Evolutionary conservation across 129 eudicot genomes (phyloP).

Genomic region (Sambucus nigra): DNA sequence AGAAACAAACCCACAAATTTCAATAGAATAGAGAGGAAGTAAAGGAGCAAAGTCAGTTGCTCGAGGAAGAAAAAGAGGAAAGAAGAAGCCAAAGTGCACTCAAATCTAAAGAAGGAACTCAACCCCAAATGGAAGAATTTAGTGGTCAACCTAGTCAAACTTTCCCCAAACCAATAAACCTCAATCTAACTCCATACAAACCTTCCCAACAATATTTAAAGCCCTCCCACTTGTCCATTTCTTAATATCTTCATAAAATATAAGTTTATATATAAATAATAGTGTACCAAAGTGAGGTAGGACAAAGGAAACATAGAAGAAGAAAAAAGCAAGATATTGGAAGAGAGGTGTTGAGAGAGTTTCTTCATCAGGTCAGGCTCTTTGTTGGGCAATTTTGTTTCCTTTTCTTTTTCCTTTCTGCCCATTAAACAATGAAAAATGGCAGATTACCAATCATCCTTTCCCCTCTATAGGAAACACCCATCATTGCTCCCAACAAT

Average conservation of each 20-base stretch:
- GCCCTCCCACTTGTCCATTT: slow-evolving; percentile 2
- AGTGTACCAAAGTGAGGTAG: slow-evolving; percentile 12
- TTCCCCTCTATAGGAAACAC: slow-evolving; percentile 43
- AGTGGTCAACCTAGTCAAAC: slow-evolving; percentile 26
- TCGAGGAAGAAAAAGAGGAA: slow-evolving; percentile 61
- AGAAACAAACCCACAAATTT: slow-evolving; percentile 40
- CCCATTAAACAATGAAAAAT: slow-evolving; percentile 27
- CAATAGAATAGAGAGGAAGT: slow-evolving; percentile 29
- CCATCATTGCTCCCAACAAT: slow-evolving; percentile 45
- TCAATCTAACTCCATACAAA: slow-evolving; percentile 15
- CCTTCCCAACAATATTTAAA: slow-evolving; percentile 13
- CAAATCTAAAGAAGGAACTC: slow-evolving; percentile 20
- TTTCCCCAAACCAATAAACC: slow-evolving; percentile 20
- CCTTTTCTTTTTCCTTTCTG: slow-evolving; percentile 9
- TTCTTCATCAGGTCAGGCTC: neutral
- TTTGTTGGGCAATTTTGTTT: neutral
- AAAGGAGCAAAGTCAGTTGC: slow-evolving; percentile 55
- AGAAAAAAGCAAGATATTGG: slow-evolving; percentile 26
- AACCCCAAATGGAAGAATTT: slow-evolving; percentile 24
- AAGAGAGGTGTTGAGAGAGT: slow-evolving; percentile 24
- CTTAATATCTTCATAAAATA: neutral
- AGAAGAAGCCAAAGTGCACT: slow-evolving; percentile 42
- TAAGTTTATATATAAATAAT: neutral
- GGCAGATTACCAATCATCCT: slow-evolving; percentile 45
- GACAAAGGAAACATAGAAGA: slow-evolving; percentile 5